phyloP scores from a whole-genome alignment of 495 filamentous ascomycete genomes.

The Talaromyces nanjingensis region DNA sequence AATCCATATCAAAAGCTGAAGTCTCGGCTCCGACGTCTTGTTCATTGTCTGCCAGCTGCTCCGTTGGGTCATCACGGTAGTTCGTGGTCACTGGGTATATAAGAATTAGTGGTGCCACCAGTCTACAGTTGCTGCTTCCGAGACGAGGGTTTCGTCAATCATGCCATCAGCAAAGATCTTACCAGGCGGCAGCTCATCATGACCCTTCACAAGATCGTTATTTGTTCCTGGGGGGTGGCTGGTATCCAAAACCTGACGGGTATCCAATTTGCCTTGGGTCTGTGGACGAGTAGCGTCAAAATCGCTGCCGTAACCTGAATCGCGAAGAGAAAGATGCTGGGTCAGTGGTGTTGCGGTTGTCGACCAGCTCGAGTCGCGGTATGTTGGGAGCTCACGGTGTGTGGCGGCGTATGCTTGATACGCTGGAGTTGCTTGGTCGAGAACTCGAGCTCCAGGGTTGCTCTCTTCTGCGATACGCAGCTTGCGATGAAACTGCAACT shows the following conservation, averaged over 20 bases:
- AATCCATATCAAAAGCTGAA: not conserved
- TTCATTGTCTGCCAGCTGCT: not conserved
- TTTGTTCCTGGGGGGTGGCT: not conserved
- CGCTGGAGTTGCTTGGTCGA: not conserved
- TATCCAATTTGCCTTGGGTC: not conserved
- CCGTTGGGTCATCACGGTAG: not conserved
- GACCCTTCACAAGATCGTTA: not conserved
- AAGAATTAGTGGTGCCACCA: constrained; percentile 7
- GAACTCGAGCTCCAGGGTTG: constrained; percentile 2
- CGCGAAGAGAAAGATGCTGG: not conserved
- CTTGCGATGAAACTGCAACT: constrained; percentile 8
- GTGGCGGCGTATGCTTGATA: not conserved
- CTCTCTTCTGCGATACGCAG: not conserved
- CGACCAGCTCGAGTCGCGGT: constrained; percentile 3
- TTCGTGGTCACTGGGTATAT: not conserved
- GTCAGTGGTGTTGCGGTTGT: not conserved
- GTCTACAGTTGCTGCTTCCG: not conserved
- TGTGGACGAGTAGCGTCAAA: not conserved
- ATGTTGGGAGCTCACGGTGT: constrained; percentile 8
- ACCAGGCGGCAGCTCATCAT: not conserved
- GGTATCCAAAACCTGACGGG: not conserved
- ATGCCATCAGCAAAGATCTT: constrained; percentile 8
- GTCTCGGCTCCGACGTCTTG: not conserved
- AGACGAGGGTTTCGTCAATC: not conserved
- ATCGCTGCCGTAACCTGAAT: not conserved